A percentile compares a stretch with the other conserved stretches of the same genome.
Conservation (phyloP, 345 rosid species). For the Lenwebbia sp. region DNA sequence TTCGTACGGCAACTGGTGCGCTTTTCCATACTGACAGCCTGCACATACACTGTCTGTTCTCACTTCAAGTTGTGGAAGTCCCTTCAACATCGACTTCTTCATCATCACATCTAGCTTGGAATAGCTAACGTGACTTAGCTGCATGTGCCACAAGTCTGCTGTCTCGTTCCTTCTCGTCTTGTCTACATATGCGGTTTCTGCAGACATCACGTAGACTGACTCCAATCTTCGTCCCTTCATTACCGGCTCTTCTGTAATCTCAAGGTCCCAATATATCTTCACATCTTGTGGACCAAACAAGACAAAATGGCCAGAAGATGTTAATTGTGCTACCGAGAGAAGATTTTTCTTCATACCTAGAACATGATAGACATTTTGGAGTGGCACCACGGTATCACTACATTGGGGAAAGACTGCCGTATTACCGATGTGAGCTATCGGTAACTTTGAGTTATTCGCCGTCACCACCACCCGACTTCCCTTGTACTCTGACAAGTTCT, state of each 20-base stretch:
- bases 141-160: not conserved
- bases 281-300: slow-evolving; percentile 1
- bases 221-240: not conserved
- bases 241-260: not conserved
- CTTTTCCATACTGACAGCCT: too few species aligned
- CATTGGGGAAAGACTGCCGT: not conserved
- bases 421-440: not conserved
- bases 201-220: not conserved
- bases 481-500: not conserved
- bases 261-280: not conserved
- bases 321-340: not conserved
- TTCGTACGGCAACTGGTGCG: too few species aligned
- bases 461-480: not conserved
- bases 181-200: not conserved
- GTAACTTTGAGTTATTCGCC: not conserved
- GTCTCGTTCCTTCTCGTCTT: not conserved
- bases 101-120: not conserved
- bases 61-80: not conserved
- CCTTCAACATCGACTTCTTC: not conserved
- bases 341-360: slow-evolving; percentile 1
- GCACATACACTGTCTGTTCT: too few species aligned
- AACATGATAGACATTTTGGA: not conserved
- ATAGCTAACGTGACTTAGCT: not conserved
- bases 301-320: not conserved
- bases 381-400: not conserved